Evolutionary conservation across 805 yeast species (phyloP), one percentile per base, ranked within the genome.

Genomic region (Saturnispora zaruensis): DNA sequence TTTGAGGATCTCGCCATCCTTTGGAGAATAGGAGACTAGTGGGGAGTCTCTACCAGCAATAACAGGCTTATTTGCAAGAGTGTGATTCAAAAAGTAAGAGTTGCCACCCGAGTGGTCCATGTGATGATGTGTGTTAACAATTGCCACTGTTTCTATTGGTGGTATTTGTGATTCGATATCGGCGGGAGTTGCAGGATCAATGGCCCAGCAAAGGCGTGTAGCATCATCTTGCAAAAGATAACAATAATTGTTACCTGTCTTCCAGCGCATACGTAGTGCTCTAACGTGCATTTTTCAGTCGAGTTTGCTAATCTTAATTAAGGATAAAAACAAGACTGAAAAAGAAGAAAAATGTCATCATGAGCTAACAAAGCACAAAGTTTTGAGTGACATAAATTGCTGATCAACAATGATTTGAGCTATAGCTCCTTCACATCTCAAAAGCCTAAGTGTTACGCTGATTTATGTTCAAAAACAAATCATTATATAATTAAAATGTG

Each of bases 101-200:
- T 89, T 90, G 2, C 97, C 98, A 21, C 87, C 96, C 2, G 96
- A 73, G 67, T 93, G 99, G 63, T 93, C 99, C 61, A 81, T 79
- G 66, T 93, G 99, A 64, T 93, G 99, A 63, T 93, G 99, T 1
- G 98, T 93, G 67, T 93, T 93, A 46, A 87, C 95, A 51, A 93
- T 84, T 1, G 91, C 87, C 41, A 72, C 73, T 66, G 46, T 82
- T 77, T 37, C 75, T 66, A 37, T 68, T 63, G 26, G 59, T 59
- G 23, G 56, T 49, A 13, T 54, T 42, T 65, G 69, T 4, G 83
- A 75, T 49, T 75, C 62, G 7, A 78, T 78, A 52, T 88, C 96
- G 4, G 73, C 64, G 1, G 96, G 91, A 57, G 83, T 84, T 1
- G 98, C 98, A 2, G 98, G 96, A 60, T 93, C 99, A 55, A 93